Base-by-base conservation (phyloP, 495 filamentous ascomycete genomes). In the Penicillium riverlandense region DNA sequence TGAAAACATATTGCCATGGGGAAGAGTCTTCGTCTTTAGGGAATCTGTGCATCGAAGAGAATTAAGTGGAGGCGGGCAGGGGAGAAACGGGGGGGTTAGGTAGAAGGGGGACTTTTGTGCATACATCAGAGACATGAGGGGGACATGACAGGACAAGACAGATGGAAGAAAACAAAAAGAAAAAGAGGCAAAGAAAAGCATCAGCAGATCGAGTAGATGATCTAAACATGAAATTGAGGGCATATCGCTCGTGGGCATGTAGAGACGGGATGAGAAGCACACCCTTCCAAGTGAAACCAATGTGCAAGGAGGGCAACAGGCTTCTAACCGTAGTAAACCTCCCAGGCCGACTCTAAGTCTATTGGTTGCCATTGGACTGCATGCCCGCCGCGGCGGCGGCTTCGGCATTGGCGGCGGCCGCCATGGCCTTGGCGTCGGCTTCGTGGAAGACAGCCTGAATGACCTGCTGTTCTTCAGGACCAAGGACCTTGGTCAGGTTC, bases 391-490 rank as follows among this genome's bases (percentile, higher is more conserved):
- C 61, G 31, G 59, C 59, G 29, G 59, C 62, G 35, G 66, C 65
- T 52, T 66, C 63, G 2, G 64, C 62, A 38, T 66, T 65, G 32
- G 61, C 61, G 29, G 65, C 63, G 22, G 66, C 67, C 9, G 41
- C 44, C 52, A 72, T 47, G 15, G 69, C 71, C 58, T 81, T 75
- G 38, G 67, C 67, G 37, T 94, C 86, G 11, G 90, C 90, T 62
- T 89, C 82, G 48, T 88, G 79, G 53, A 91, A 77, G 31, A 91
- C 90, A 27, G 71, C 76, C 57, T 90, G 80, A 43, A 98, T 76
- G 43, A 95, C 69, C 47, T 75, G 75, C 63, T 94, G 86, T 55
- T 98, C 91, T 11, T 92, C 86, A 7, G 78, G 69, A 30, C 76
- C 81, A 13, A 98, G 80, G 41, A 85, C 83, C 44, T 83, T 79